Base-by-base conservation (phyloP, 1,284 basidiomycete genomes). In the Cyathus olla region DNA sequence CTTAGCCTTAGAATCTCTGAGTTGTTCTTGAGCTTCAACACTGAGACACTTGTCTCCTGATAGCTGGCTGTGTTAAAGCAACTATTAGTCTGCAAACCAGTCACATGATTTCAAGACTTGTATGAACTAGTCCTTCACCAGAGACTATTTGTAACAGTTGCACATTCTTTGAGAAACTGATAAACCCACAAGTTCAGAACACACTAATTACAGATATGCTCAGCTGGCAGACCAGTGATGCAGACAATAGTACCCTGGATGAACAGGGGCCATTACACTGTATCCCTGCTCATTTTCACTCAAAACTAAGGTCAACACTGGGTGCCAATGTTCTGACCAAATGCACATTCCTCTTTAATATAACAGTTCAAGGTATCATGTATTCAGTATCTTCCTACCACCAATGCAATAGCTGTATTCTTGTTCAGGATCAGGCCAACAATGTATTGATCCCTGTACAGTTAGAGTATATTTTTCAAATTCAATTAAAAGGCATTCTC, bases 161-260 rank as follows among this genome's bases (percentile, higher is more conserved):
- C n/a, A n/a, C n/a, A n/a, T n/a, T n/a, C n/a, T n/a, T n/a, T n/a
- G n/a, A n/a, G n/a, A n/a, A n/a, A n/a, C n/a, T n/a, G n/a, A n/a
- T n/a, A n/a, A n/a, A n/a, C n/a, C n/a, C n/a, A 28, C 47, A 52
- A 49, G 28, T 50, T 13, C 35, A 49, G 15, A 42, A 31, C 35
- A 53, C 56, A 19, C 21, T 53, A n/a, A 28, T 35, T 15, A 52
- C 48, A 3, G 56, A 58, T 40, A 53, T 57, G 24, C 50, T 52
- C 19, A 52, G 50, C 50, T 3, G 37, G 17, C 11, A 37, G 9
- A 22, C 8, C n/a, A 35, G n/a, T 35, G 53, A 55, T n/a, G 53
- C 15, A 19, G 28, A 55, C 17, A 11, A 2, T n/a, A 55, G 37
- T 42, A 22, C 42, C 10, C 42, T 24, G 26, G 22, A 48, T 13